Conservation (phyloP, 2,329 filamentous ascomycete genomes). For the Colletotrichum paranaense region DNA sequence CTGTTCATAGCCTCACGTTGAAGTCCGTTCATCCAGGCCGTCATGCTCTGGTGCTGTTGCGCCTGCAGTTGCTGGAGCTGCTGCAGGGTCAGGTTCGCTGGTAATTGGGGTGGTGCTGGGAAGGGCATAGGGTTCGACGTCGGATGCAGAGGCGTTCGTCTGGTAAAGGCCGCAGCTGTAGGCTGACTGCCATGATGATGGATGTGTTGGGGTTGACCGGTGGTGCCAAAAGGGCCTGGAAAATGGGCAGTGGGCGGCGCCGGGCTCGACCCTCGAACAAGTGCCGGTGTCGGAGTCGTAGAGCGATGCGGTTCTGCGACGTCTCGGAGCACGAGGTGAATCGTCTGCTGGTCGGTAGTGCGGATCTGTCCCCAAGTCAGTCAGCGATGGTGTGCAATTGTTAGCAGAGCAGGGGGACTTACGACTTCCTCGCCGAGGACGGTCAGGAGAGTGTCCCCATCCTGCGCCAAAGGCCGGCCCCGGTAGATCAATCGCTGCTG, state of each 20-base stretch:
- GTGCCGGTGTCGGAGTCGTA: constrained; percentile 40
- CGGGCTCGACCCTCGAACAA: constrained; percentile 38
- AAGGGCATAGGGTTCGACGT: constrained; percentile 41
- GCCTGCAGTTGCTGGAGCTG: constrained; percentile 38
- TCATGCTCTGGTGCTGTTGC: constrained; percentile 54
- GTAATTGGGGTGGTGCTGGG: constrained; percentile 45
- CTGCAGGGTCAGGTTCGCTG: constrained; percentile 33
- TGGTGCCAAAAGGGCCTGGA: constrained; percentile 32
- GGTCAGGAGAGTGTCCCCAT: constrained; percentile 66
- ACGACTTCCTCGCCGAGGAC: constrained; percentile 68
- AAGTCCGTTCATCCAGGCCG: constrained; percentile 58
- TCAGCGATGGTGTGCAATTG: constrained; percentile 16
- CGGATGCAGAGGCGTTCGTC: constrained; percentile 44
- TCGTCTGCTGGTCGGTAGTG: constrained; percentile 56
- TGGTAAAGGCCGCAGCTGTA: constrained; percentile 40
- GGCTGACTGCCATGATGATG: constrained; percentile 43
- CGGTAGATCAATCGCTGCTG: constrained; percentile 71
- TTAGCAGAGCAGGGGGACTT: constrained; percentile 41
- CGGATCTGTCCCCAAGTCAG: constrained; percentile 32
- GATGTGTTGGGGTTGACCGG: constrained; percentile 39
- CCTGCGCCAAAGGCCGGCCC: constrained; percentile 65
- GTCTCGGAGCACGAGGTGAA: constrained; percentile 65
- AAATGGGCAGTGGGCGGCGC: constrained; percentile 36
- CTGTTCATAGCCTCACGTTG: constrained; percentile 58
- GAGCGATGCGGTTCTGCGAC: constrained; percentile 41